A percentile compares a stretch with the other conserved stretches of the same genome.
Conservation (phyloP, 345 rosid species). For the Ricinus communis region DNA sequence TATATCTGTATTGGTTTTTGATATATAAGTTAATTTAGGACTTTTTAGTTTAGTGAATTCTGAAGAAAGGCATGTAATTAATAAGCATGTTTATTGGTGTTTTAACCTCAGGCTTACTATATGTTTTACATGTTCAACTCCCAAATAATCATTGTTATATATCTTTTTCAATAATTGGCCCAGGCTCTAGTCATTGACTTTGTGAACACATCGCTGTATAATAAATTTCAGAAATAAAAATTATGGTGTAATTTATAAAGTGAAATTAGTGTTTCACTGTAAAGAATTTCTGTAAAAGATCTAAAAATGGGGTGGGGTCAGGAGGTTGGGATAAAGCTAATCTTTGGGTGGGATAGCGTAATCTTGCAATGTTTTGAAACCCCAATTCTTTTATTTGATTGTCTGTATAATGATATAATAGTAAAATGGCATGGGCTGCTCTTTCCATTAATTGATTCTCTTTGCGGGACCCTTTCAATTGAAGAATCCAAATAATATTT, state of each 20-base stretch:
- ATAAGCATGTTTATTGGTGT: not conserved
- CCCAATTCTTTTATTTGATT: too few relatives aligned
- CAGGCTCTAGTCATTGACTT: not conserved
- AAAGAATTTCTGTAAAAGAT: too few relatives aligned
- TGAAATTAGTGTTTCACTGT: too few relatives aligned
- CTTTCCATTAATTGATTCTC: slow-evolving; percentile 14
- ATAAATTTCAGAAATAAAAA: too few relatives aligned
- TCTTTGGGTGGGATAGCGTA: slow-evolving; percentile 14
- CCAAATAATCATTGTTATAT: not conserved
- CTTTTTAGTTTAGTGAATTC: too few relatives aligned
- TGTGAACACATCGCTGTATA: too few relatives aligned
- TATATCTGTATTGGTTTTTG: too few relatives aligned
- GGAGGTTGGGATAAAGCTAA: not conserved
- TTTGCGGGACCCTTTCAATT: slow-evolving; percentile 10
- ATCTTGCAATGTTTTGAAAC: slow-evolving; percentile 3
- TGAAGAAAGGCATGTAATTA: too few relatives aligned
- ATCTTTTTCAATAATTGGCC: not conserved
- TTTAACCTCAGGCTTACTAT: not conserved
- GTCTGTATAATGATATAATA: not conserved
- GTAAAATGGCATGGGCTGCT: not conserved
- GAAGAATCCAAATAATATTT: not conserved
- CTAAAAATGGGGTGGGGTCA: not conserved
- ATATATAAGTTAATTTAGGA: too few relatives aligned
- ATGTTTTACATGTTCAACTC: not conserved
- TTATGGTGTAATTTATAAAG: too few relatives aligned